These are phyloP conservation scores for Blumeriella jaapii DNA, from an alignment of 2,329 filamentous ascomycete species.

Conservation along the genomic window DNA sequence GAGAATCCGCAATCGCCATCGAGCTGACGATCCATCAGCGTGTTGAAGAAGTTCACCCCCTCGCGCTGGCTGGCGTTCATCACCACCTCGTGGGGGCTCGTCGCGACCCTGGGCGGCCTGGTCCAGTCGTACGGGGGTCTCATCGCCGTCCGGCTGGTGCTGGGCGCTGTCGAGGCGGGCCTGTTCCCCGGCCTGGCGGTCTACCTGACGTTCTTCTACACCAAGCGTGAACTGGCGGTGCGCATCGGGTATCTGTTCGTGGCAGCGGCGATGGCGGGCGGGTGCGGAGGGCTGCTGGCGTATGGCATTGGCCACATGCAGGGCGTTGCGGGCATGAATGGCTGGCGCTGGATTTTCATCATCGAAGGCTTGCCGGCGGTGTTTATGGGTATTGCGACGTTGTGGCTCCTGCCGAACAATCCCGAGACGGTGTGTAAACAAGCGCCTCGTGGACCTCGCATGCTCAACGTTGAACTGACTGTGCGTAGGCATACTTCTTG, in stretches of 20 bases:
- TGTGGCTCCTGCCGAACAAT: conserved; percentile 46
- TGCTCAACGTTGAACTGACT: not conserved
- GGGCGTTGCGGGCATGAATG: conserved; percentile 41
- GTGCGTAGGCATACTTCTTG: conserved; percentile 34
- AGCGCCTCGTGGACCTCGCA: too few species aligned
- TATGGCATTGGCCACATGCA: conserved; percentile 55
- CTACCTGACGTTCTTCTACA: conserved; percentile 55
- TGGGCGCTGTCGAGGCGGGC: conserved; percentile 47
- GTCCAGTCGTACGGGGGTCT: conserved; percentile 41
- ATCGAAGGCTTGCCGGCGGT: conserved; percentile 45
- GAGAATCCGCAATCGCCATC: too few species aligned
- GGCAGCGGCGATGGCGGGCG: conserved; percentile 48
- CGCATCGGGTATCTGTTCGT: conserved; percentile 53
- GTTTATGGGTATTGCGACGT: conserved; percentile 40
- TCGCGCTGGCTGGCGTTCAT: conserved; percentile 37
- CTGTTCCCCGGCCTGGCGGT: conserved; percentile 46
- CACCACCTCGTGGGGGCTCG: conserved; percentile 37
- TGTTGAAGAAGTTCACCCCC: conserved; percentile 35
- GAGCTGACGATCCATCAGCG: not conserved
- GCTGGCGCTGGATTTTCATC: conserved; percentile 52
- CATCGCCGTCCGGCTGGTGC: conserved; percentile 41
- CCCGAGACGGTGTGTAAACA: conserved; percentile 41
- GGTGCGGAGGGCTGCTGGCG: conserved; percentile 52
- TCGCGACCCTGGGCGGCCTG: conserved; percentile 42
- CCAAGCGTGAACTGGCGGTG: conserved; percentile 46